Base-by-base conservation (phyloP, 352 stramenopile genomes). In the Globisporangium sylvaticum region DNA sequence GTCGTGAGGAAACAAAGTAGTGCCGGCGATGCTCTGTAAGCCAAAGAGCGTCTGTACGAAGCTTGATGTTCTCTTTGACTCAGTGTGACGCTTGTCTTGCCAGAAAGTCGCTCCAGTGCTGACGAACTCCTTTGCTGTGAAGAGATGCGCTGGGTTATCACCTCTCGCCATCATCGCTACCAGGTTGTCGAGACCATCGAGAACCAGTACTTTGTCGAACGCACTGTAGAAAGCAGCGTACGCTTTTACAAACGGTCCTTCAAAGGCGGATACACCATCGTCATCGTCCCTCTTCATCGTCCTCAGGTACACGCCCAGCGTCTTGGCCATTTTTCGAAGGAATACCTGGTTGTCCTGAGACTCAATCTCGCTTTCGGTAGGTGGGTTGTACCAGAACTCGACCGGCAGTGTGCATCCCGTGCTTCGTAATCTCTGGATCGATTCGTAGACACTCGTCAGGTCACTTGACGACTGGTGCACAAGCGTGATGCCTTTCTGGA, bases 1-100 rank as follows among this genome's bases (percentile, higher is more conserved):
- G 60, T 90, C 82, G 64, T 92, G 84, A 58, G 90, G 80, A 62
- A 90, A 90, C 71, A 82, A 80, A 64, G 84, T 70, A 24, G 83
- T 77, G 20, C 68, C 71, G 7, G 69, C 8, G 2, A 8, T 20
- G 48, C 48, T 55, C 1, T 55, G 8, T 3, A 90, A 52, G n/a
- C 73, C 77, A 9, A 90, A 74, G 6, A 88, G 59, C 22, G 83
- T 66, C 80, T 81, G 89, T 1, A 90, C 67, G 25, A 92, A 73
- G 48, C 70, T 86, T 4, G 67, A 71, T 7, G 53, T 83, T 4
- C 80, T 88, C 32, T 83, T 75, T 18, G 29, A 4, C 4, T 73
- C 67, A 0, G 77, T 67, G 2, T 71, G 68, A 78, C 76, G 86
- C 60, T 81, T 88, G 55, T 90, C 82, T 9, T 83, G 84, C 84